Evolutionary conservation across 208 protist species (phyloP).

Genomic region (Angomonas desouzai): DNA sequence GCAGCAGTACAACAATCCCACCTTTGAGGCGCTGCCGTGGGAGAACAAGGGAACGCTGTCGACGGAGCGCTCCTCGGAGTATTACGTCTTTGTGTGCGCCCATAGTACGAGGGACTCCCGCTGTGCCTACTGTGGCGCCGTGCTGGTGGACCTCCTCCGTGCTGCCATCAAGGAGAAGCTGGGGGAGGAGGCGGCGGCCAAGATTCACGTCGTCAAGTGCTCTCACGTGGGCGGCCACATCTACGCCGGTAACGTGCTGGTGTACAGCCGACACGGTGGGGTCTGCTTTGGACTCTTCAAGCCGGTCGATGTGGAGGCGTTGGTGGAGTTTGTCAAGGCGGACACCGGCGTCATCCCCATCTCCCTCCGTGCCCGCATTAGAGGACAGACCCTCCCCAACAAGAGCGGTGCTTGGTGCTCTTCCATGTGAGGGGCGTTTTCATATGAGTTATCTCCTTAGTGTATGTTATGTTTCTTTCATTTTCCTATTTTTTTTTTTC

Average conservation of each 20-base stretch:
- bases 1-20: constrained; percentile 39
- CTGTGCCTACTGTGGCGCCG: constrained; percentile 86
- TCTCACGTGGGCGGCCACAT: constrained; percentile 88
- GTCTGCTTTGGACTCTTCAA: constrained; percentile 88
- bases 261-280: constrained; percentile 78
- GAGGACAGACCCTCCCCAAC: constrained; percentile 36
- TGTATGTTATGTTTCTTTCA: background rate
- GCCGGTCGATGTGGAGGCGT: constrained; percentile 56
- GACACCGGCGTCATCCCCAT: constrained; percentile 43
- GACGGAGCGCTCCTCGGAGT: constrained; percentile 72
- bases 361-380: constrained; percentile 49
- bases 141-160: constrained; percentile 80
- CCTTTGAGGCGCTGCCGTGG: constrained; percentile 59
- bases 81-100: constrained; percentile 83
- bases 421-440: background rate
- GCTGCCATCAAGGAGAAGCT: constrained; percentile 37
- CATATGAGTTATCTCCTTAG: constrained; percentile 1
- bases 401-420: background rate
- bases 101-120: constrained; percentile 76
- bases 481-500: constrained; percentile 6
- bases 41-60: constrained; percentile 51
- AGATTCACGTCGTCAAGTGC: constrained; percentile 65
- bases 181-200: constrained; percentile 24
- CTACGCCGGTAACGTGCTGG: constrained; percentile 88
- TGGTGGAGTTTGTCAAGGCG: constrained; percentile 56